phyloP scores from a whole-genome alignment of 768 basidiomycete genomes.

The Kwoniella europaea region DNA sequence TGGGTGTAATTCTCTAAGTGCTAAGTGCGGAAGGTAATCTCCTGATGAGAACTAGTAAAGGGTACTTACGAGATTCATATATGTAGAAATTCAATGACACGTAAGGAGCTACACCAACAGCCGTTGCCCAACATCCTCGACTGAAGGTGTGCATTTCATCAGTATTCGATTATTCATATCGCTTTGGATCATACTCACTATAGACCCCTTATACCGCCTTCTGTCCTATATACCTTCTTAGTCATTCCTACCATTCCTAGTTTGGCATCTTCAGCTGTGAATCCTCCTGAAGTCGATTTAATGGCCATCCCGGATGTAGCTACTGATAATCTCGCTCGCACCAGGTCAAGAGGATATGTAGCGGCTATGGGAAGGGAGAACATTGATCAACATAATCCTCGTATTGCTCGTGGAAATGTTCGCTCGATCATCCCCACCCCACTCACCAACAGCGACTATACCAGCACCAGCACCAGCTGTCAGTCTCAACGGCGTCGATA shows the following conservation, averaged over 20 bases:
- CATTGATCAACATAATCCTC: background rate
- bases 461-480: constrained; percentile 88
- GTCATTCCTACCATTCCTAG: constrained; percentile 82
- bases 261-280: constrained; percentile 59
- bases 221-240: constrained; percentile 83
- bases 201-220: constrained; percentile 84
- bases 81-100: constrained; percentile 86
- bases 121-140: constrained; percentile 50
- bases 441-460: constrained; percentile 89
- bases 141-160: constrained; percentile 5
- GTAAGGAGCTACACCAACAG: constrained; percentile 79
- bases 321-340: constrained; percentile 88
- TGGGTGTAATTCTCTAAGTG: too few relatives aligned
- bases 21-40: too few relatives aligned
- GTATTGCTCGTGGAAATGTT: too few relatives aligned
- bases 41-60: too few relatives aligned
- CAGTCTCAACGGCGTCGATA: constrained; percentile 88
- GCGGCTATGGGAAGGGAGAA: constrained; percentile 29
- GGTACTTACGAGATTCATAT: constrained; percentile 78
- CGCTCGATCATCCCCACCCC: too few relatives aligned
- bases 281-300: constrained; percentile 47
- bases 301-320: constrained; percentile 77
- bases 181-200: constrained; percentile 64
- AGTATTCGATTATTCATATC: too few relatives aligned
- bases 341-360: constrained; percentile 85